Evolutionary conservation across 768 basidiomycete species (phyloP).

Genomic region (Leucosporidium creatinivorum): DNA sequence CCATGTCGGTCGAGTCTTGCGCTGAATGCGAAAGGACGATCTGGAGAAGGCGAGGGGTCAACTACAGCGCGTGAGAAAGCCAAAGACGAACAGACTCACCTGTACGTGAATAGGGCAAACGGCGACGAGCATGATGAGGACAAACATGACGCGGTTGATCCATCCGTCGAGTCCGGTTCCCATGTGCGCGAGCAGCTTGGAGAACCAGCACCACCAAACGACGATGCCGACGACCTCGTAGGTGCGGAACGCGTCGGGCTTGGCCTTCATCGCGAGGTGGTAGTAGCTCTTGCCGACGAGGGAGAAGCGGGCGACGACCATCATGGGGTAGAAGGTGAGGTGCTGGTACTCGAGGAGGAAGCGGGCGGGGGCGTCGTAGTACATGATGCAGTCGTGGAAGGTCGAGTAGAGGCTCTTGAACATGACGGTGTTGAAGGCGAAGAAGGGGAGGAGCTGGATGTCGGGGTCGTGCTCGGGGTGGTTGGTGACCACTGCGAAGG

Average conservation of each 20-base stretch:
- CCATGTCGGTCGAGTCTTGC: constrained; percentile 69
- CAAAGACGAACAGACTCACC: constrained; percentile 42
- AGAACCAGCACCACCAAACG: constrained; percentile 85
- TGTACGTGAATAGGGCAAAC: constrained; percentile 61
- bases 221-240: constrained; percentile 62
- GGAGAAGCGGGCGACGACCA: constrained; percentile 86
- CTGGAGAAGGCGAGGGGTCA: constrained; percentile 31
- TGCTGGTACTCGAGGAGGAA: constrained; percentile 71
- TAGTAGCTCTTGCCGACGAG: constrained; percentile 79
- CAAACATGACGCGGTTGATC: constrained; percentile 56
- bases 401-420: constrained; percentile 72
- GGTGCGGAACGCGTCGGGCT: constrained; percentile 57
- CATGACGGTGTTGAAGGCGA: background rate
- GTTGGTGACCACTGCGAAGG: constrained; percentile 75
- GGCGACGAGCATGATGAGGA: constrained; percentile 72
- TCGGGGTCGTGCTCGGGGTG: constrained; percentile 81
- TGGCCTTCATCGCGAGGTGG: constrained; percentile 51
- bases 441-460: constrained; percentile 39
- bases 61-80: background rate
- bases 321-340: constrained; percentile 79
- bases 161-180: constrained; percentile 33
- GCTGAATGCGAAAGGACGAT: constrained; percentile 96
- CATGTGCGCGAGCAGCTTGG: constrained; percentile 61
- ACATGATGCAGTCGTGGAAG: constrained; percentile 82
- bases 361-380: constrained; percentile 63